Conservation (phyloP, 208 protist species). For the Herpetomonas samuelpessoai region DNA sequence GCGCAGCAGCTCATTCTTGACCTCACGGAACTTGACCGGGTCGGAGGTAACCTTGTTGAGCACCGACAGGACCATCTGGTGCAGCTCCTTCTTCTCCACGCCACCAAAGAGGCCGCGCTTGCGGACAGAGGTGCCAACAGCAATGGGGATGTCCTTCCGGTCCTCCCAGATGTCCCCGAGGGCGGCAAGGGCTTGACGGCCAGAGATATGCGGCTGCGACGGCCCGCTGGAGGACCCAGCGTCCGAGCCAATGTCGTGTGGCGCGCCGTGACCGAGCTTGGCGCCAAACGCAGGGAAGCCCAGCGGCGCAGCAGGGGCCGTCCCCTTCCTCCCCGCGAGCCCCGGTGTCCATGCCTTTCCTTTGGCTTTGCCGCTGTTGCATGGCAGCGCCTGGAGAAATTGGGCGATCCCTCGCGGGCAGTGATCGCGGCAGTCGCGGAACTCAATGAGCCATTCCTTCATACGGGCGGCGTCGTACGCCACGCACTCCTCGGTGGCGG, state of each 20-base stretch:
- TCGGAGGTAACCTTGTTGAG: conserved; percentile 87
- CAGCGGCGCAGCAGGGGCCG: background rate
- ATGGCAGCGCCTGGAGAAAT: conserved; percentile 21
- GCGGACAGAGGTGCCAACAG: conserved; percentile 37
- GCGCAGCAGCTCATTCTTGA: conserved; percentile 81
- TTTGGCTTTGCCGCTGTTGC: background rate
- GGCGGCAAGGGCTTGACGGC: conserved; percentile 30
- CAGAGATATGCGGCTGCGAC: conserved; percentile 2
- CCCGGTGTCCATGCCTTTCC: background rate
- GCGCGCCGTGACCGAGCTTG: background rate
- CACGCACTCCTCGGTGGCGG: conserved; percentile 20
- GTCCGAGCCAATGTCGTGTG: background rate
- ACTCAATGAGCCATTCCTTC: conserved; percentile 32
- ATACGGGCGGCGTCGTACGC: conserved; percentile 35
- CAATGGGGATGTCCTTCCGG: conserved; percentile 64
- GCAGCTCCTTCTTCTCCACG: conserved; percentile 62
- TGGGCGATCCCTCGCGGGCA: conserved; percentile 39
- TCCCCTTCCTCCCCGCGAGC: background rate
- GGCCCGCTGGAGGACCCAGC: conserved; percentile 3
- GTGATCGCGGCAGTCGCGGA: conserved; percentile 22
- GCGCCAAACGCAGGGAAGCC: background rate
- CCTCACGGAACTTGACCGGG: conserved; percentile 68
- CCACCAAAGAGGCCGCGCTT: conserved; percentile 73
- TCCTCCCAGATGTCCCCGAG: conserved; percentile 67
- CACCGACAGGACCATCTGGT: conserved; percentile 74